Evolutionary conservation across 2,329 filamentous ascomycete species (phyloP).

Genomic region (Hypoxylon rubiginosum): DNA sequence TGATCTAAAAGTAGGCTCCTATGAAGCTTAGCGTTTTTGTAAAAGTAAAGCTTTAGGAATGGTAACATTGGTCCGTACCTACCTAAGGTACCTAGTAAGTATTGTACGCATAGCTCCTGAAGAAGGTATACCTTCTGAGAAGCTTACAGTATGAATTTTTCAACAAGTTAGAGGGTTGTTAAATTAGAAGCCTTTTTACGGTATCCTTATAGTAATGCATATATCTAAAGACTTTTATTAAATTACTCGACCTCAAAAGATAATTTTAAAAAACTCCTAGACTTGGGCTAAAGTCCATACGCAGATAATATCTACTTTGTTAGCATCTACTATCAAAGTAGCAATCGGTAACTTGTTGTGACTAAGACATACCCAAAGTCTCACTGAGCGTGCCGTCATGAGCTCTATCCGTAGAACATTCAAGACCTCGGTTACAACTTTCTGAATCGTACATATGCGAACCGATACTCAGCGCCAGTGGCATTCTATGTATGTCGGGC

Average conservation of each 20-base stretch:
- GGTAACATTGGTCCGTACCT: neutral
- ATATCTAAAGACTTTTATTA: neutral
- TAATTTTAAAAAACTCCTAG: no score
- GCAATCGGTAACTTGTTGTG: neutral
- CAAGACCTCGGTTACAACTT: neutral
- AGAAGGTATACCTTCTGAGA: neutral
- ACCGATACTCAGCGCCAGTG: neutral
- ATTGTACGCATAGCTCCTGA: neutral
- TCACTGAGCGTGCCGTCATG: neutral
- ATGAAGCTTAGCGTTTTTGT: neutral
- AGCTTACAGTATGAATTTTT: neutral
- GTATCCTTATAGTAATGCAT: neutral
- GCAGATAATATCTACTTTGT: neutral
- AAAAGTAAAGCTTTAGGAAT: neutral
- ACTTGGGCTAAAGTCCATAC: neutral
- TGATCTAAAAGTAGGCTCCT: neutral
- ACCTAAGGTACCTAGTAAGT: neutral
- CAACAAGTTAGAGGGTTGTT: neutral
- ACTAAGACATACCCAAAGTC: neutral
- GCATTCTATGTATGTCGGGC: neutral
- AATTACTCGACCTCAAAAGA: neutral
- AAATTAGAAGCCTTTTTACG: neutral
- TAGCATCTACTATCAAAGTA: neutral
- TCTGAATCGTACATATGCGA: neutral
- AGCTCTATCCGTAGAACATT: neutral